Evolutionary conservation across 2,329 filamentous ascomycete genomes (phyloP), one percentile per base, ranked within the genome.

Genomic region (Metarhizium brunneum): DNA sequence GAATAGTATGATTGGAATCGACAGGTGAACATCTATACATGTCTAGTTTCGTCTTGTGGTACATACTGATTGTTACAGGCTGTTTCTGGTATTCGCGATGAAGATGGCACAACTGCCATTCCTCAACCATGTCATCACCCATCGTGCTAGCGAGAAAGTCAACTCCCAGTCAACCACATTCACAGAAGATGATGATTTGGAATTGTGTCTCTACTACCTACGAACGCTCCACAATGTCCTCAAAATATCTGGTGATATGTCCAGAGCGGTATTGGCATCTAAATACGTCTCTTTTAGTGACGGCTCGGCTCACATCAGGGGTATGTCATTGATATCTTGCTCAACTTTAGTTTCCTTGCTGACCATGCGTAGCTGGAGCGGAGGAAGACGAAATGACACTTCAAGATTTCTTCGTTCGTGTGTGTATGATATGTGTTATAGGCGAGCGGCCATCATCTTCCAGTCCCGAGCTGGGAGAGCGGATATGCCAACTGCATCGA

Each of bases 191-290:
- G 84, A 90, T 59, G 88, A 95, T 61, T 76, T 91, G 7, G 86
- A 88, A 58, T 79, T 91, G 56, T 90, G 85, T 58, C 73, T 89
- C 2, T 95, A 96, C 68, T 87, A 92, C 63, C 72, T 96, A 20
- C 82, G 83, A 53, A 87, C 87, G 2, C 69, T 96, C 1, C 84
- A 84, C 5, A 87, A 90, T 60, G 79, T 95, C 30, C 72, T 96
- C 16, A 77, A 81, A 30, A 85, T 83, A 83, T 56, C 87, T 80
- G 20, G 69, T 4, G 84, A 87, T 49, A 79, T 80, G 53, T 84
- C 86, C 8, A 92, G 89, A 87, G 76, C 79, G 13, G 79, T 86
- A 4, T 71, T 95, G 43, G 83, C 87, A 1, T 83, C 83, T 6
- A 86, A 85, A 54, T 64, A 72, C 53, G 58, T 73, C 35, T 64